Conservation (phyloP, 495 filamentous ascomycete genomes). For the Immersiella caudata region DNA sequence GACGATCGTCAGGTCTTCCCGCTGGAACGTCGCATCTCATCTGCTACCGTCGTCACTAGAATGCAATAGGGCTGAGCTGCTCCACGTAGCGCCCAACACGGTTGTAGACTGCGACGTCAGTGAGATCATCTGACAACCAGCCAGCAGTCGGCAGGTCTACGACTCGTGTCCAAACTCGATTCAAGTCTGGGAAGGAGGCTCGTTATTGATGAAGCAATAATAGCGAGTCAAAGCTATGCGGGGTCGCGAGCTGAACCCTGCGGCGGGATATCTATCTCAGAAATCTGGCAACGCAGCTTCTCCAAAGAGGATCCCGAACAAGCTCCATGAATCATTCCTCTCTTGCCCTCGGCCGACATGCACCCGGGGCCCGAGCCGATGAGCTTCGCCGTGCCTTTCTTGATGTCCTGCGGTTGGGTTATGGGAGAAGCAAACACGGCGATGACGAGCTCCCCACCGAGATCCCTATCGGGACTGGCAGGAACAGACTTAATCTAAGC, state of each 20-base stretch:
- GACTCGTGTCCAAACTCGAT: constrained; percentile 10
- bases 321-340: background rate
- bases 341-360: constrained; percentile 12
- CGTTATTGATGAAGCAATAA: constrained; percentile 14
- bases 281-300: background rate
- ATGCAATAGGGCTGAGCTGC: constrained; percentile 5
- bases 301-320: constrained; percentile 4
- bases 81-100: background rate
- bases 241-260: background rate
- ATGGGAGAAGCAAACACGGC: background rate
- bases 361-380: constrained; percentile 15
- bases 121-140: constrained; percentile 6
- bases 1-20: background rate
- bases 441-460: constrained; percentile 7
- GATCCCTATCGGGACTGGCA: constrained; percentile 3
- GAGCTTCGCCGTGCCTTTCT: background rate
- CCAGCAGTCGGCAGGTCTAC: background rate
- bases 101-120: background rate
- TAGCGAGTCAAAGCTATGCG: constrained; percentile 17
- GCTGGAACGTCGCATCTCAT: constrained; percentile 1
- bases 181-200: constrained; percentile 11
- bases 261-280: constrained; percentile 1
- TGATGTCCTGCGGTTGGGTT: background rate
- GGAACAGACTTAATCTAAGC: constrained; percentile 16
- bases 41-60: background rate